Percentiles rank a stretch among this genome's conserved stretches.
phyloP scores from a whole-genome alignment of 345 rosid species.

The Eucalyptus curtisii region DNA sequence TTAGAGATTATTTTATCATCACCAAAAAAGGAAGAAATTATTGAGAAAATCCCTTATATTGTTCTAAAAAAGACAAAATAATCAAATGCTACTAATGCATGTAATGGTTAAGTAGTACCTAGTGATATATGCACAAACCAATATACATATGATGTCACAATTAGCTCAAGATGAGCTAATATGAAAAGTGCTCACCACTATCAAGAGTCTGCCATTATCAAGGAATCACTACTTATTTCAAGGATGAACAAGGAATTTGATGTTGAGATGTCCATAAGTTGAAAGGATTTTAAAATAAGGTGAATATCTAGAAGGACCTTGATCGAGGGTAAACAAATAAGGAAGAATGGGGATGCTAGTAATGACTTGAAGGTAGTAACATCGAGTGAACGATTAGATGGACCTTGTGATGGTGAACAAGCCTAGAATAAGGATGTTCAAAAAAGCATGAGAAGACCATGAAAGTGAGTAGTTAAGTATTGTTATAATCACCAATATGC shows the following conservation, averaged over 20 bases:
- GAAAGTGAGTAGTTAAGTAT: not conserved
- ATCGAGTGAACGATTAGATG: not conserved
- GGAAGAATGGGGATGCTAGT: not conserved
- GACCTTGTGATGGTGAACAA: not conserved
- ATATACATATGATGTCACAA: not conserved
- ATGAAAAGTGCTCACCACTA: not conserved
- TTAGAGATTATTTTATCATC: not conserved
- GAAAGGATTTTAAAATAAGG: not conserved
- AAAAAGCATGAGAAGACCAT: not conserved
- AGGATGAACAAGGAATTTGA: not conserved
- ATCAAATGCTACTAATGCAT: not conserved
- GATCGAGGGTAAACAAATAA: not conserved
- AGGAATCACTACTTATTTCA: not conserved
- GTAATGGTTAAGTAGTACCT: not conserved
- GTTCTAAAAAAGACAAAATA: not conserved
- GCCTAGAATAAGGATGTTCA: not conserved
- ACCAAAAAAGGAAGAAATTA: too few species aligned
- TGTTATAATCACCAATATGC: too few species aligned
- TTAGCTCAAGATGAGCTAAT: not conserved
- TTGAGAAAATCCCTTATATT: not conserved
- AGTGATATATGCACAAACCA: not conserved
- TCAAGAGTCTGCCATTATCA: not conserved
- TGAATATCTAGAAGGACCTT: not conserved
- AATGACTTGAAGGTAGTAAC: not conserved
- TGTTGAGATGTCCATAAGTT: not conserved